These are phyloP conservation scores for Rhododendron mucronatum DNA, from an alignment of 148 eudicot genomes.

Conservation along the genomic window DNA sequence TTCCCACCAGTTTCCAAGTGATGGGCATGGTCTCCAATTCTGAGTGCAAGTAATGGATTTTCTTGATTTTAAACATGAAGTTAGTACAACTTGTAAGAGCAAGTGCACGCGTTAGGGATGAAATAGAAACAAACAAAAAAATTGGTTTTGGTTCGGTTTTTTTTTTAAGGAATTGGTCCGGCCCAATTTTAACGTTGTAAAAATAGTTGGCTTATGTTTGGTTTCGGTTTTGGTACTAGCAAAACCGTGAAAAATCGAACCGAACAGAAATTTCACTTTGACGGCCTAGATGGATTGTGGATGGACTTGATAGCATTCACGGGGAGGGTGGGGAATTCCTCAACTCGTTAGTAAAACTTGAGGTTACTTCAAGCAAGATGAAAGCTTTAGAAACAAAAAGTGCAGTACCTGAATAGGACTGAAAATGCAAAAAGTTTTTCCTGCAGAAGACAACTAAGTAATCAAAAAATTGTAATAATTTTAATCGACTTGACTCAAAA, in stretches of 20 bases:
- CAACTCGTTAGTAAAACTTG: not conserved
- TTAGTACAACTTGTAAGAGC: not conserved
- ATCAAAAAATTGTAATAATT: no score
- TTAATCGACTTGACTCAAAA: not conserved
- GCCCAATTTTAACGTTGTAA: not conserved
- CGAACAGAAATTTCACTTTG: not conserved
- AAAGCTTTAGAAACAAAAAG: no score
- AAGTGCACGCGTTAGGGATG: not conserved
- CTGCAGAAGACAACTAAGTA: no score
- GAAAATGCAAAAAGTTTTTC: not conserved
- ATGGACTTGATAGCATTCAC: not conserved
- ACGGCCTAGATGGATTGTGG: not conserved
- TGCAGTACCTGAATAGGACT: not conserved
- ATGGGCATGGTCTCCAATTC: not conserved
- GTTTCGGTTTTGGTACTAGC: not conserved
- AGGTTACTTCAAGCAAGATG: not conserved
- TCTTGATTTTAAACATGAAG: not conserved
- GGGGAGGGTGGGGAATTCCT: not conserved
- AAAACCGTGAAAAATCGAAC: not conserved
- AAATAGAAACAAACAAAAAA: not conserved
- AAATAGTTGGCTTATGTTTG: not conserved
- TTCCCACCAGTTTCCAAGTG: not conserved
- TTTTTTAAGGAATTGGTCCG: not conserved
- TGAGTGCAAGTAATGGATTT: not conserved
- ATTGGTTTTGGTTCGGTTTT: not conserved